phyloP scores from a whole-genome alignment of 2,329 filamentous ascomycete species.

The Tolypocladium tropicale region DNA sequence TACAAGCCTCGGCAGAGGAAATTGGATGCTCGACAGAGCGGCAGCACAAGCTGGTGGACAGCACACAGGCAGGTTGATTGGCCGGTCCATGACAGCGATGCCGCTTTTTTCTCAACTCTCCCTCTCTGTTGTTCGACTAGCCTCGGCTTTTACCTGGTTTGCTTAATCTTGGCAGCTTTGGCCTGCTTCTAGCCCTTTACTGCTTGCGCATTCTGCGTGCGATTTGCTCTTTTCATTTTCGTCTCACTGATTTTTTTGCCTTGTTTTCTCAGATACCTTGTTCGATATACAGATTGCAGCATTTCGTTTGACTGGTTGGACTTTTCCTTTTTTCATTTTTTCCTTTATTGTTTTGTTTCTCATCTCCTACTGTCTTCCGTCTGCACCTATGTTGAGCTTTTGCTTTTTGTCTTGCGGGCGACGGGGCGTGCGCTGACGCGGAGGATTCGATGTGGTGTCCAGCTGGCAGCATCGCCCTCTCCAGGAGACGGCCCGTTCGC shows the following conservation, averaged over 20 bases:
- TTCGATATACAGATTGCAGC: slow-evolving; percentile 39
- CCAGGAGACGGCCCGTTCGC: slow-evolving; percentile 18
- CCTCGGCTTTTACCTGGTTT: slow-evolving; percentile 25
- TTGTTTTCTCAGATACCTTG: slow-evolving; percentile 44
- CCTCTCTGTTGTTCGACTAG: slow-evolving; percentile 29
- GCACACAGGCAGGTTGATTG: slow-evolving; percentile 29
- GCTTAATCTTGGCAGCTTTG: slow-evolving; percentile 18
- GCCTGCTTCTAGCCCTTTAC: slow-evolving; percentile 4
- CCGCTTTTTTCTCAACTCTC: slow-evolving; percentile 20
- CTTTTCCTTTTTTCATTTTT: not conserved
- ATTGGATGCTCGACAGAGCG: slow-evolving; percentile 19
- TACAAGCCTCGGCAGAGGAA: slow-evolving; percentile 12
- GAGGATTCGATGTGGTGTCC: not conserved
- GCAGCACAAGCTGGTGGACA: slow-evolving; percentile 34
- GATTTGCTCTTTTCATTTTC: slow-evolving; percentile 12
- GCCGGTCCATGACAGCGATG: slow-evolving; percentile 40
- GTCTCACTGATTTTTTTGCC: slow-evolving; percentile 13
- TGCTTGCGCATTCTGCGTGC: slow-evolving; percentile 14
- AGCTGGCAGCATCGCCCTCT: slow-evolving; percentile 2
- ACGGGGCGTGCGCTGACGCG: not conserved
- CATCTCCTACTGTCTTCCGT: no score
- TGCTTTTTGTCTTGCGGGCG: slow-evolving; percentile 1
- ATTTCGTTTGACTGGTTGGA: not conserved
- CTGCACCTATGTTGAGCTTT: not conserved
- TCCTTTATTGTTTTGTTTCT: no score